Percentiles rank a stretch among this genome's conserved stretches.
These are phyloP conservation scores for Ophiocordyceps camponoti-saundersi DNA, from an alignment of 2,329 filamentous ascomycete genomes.

Conservation along the genomic window DNA sequence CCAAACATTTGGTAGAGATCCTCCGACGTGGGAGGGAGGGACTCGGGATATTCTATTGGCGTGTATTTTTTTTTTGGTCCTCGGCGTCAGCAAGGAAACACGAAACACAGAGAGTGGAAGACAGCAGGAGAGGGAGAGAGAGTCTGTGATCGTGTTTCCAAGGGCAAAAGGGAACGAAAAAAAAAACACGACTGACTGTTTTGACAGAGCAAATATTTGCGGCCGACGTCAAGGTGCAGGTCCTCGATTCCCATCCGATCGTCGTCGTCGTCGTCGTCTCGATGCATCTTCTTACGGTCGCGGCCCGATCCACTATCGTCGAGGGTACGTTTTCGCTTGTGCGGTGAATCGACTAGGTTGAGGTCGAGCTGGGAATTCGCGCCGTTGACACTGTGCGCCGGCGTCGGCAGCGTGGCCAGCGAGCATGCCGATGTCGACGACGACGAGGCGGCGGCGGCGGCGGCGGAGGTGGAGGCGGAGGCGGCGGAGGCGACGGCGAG, in stretches of 20 bases:
- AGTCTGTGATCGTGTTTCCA: neutral
- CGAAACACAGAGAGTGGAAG: constrained; percentile 16
- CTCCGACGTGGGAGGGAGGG: constrained; percentile 29
- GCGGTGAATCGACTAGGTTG: constrained; percentile 21
- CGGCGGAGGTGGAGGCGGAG: too few relatives aligned
- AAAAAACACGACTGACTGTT: constrained; percentile 45
- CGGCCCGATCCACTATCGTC: constrained; percentile 39
- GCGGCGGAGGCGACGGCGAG: constrained; percentile 8
- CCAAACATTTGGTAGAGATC: constrained; percentile 44
- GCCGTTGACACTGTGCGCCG: constrained; percentile 45
- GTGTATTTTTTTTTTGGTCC: too few relatives aligned
- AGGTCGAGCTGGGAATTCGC: constrained; percentile 25
- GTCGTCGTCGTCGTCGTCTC: constrained; percentile 44
- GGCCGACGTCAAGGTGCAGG: constrained; percentile 48
- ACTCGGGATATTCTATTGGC: constrained; percentile 28
- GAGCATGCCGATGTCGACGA: constrained; percentile 11
- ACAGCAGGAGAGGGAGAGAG: constrained; percentile 2
- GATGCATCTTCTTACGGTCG: constrained; percentile 43
- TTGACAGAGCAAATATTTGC: constrained; percentile 50
- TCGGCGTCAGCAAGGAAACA: constrained; percentile 19
- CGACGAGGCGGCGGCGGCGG: too few relatives aligned
- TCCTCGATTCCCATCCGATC: constrained; percentile 45
- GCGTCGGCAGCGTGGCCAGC: constrained; percentile 39
- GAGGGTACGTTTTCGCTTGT: constrained; percentile 44
- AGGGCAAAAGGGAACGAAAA: neutral